Conservation (phyloP, 2,329 filamentous ascomycete species). For the Cytospora mali region DNA sequence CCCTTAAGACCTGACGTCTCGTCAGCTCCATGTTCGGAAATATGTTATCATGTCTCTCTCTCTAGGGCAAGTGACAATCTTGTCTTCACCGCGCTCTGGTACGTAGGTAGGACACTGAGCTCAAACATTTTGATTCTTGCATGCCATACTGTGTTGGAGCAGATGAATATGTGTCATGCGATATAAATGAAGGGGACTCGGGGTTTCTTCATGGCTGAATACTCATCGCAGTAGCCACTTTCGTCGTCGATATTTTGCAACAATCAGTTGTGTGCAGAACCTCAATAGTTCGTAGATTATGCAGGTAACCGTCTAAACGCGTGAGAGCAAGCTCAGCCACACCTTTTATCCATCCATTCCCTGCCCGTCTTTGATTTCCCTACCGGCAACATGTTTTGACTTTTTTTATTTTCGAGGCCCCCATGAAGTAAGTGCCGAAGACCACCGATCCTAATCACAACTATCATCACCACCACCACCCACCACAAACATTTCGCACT, state of each 20-base stretch:
- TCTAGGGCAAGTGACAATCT: too few relatives aligned
- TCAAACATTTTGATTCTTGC: too few relatives aligned
- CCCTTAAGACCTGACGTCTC: too few relatives aligned
- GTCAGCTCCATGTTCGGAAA: too few relatives aligned
- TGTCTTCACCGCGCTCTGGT: too few relatives aligned
- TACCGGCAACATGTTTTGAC: background rate
- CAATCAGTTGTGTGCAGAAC: background rate
- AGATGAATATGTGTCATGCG: background rate
- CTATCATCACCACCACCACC: background rate
- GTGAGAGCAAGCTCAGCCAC: conserved; percentile 1
- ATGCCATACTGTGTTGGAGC: too few relatives aligned
- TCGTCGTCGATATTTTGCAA: too few relatives aligned
- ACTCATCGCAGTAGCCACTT: too few relatives aligned
- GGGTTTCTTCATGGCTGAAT: too few relatives aligned
- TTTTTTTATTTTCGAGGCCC: background rate
- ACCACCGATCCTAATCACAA: background rate
- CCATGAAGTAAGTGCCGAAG: background rate
- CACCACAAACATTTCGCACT: background rate
- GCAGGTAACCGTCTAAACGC: conserved; percentile 14
- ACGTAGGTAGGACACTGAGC: too few relatives aligned
- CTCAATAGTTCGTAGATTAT: background rate
- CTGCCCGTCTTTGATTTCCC: background rate
- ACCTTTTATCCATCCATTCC: conserved; percentile 4
- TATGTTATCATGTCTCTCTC: too few relatives aligned
- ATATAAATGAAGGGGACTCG: too few relatives aligned